Evolutionary conservation across 2,329 filamentous ascomycete genomes (phyloP), one percentile per base, ranked within the genome.

Genomic region (Pseudogymnoascus sp.): DNA sequence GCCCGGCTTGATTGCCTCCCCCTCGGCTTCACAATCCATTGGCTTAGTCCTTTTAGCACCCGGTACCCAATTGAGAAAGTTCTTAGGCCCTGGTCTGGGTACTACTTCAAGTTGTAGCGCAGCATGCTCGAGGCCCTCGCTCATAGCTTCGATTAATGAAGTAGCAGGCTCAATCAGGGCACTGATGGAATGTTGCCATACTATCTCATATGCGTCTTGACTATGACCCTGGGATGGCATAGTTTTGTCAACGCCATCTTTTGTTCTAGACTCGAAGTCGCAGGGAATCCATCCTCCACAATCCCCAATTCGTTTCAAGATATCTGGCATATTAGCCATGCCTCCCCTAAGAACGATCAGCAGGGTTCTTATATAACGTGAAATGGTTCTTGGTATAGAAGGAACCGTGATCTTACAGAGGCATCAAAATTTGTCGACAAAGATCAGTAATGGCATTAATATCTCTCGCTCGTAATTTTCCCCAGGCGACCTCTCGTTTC

Each of bases 121-220:
- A n/a, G 29, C 21, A 38, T 61, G 59, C 14, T 61, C 59, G 24
- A 61, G 59, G 4, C 59, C 33, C 24, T 24, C 59, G n/a, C 42
- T 38, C n/a, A 61, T 61, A 26, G 59, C 59, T 38, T 61, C 35
- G 33, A 42, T 61, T 61, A 61, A 37, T 14, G 59, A 61, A 33
- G 35, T 61, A n/a, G 59, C 59, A 61, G 59, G 59, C n/a, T 61
- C 59, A 61, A 61, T n/a, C 14, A 61, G 59, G 16, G 59, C 26
- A 61, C 21, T 33, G 14, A 61, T 61, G 5, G 59, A 61, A 26
- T 61, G n/a, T 24, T 61, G 29, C 59, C 59, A 61, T 61, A 61
- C 35, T 40, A n/a, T 42, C 26, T 61, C 59, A 8, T 61, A 61
- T 61, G 33, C 59, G n/a, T 61, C 29, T 61, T 38, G 26, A n/a